Evolutionary conservation across 176 grass and related monocot species (phyloP).

Genomic region (Carex littledalei): DNA sequence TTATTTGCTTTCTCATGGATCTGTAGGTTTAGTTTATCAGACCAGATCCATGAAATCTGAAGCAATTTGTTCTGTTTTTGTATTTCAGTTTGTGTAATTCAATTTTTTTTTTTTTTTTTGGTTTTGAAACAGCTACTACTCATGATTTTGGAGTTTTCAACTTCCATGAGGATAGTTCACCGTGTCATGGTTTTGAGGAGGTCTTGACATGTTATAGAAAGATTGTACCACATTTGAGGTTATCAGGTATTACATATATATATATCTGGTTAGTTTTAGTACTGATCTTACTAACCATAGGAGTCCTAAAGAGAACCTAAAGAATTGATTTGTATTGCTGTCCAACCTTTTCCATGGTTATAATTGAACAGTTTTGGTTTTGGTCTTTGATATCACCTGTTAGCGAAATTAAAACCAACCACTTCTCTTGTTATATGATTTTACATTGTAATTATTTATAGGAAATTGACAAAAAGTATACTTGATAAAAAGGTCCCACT

Average conservation of each 20-base stretch:
- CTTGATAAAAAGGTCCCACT: slow-evolving; percentile 50
- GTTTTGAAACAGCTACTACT: slow-evolving; percentile 45
- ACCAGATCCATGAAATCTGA: neutral
- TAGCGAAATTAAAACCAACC: neutral
- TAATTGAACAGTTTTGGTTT: neutral
- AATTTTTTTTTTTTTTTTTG: neutral
- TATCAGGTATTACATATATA: slow-evolving; percentile 37
- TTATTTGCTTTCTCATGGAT: neutral
- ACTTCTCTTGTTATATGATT: neutral
- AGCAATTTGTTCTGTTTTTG: neutral
- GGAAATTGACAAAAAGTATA: neutral
- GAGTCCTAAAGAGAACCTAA: neutral
- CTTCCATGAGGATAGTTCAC: slow-evolving; percentile 61
- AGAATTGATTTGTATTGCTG: neutral
- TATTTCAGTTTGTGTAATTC: neutral
- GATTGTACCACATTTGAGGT: slow-evolving; percentile 62
- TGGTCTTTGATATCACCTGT: neutral
- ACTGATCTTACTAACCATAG: neutral
- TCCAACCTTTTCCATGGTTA: neutral
- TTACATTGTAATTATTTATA: neutral
- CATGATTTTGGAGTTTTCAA: slow-evolving; percentile 76
- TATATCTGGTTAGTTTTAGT: neutral
- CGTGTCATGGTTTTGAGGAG: slow-evolving; percentile 93
- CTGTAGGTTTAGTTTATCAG: neutral
- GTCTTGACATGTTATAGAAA: slow-evolving; percentile 70